These are phyloP conservation scores for Exophiala lecanii-corni DNA, from an alignment of 2,329 filamentous ascomycete species.

Conservation along the genomic window DNA sequence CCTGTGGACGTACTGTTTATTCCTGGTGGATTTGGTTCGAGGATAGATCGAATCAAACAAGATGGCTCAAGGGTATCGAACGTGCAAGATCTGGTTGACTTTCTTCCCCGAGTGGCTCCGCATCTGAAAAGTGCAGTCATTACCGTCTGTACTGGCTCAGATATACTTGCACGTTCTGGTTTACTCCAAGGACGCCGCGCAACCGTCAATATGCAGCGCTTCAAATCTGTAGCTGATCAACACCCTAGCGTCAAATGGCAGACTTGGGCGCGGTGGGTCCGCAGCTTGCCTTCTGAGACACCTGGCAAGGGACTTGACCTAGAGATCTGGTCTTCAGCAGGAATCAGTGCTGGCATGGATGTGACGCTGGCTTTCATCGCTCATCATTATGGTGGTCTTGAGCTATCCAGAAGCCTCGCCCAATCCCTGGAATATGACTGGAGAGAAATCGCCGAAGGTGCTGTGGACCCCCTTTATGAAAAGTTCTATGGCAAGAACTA, in stretches of 20 bases:
- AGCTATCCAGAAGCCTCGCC: slow-evolving; percentile 45
- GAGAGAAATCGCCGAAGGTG: slow-evolving; percentile 38
- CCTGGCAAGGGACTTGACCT: slow-evolving; percentile 3
- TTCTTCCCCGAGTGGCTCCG: slow-evolving; percentile 12
- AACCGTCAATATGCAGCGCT: slow-evolving; percentile 63
- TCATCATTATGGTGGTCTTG: slow-evolving; percentile 50
- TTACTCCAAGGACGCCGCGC: slow-evolving; percentile 57
- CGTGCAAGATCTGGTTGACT: slow-evolving; percentile 18
- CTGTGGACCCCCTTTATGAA: slow-evolving; percentile 20
- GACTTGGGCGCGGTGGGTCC: slow-evolving; percentile 57
- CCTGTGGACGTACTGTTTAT: slow-evolving; percentile 57
- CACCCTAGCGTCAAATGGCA: slow-evolving; percentile 57
- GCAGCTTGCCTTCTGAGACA: slow-evolving; percentile 19
- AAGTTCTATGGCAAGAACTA: slow-evolving; percentile 11
- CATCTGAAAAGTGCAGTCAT: slow-evolving; percentile 35
- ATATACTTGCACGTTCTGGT: slow-evolving; percentile 55
- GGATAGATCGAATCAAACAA: slow-evolving; percentile 23
- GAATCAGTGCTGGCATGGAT: slow-evolving; percentile 61
- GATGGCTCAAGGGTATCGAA: slow-evolving; percentile 17
- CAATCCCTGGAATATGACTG: slow-evolving; percentile 56
- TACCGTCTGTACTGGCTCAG: slow-evolving; percentile 63
- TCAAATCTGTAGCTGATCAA: slow-evolving; percentile 44
- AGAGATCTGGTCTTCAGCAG: slow-evolving; percentile 59
- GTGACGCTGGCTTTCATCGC: slow-evolving; percentile 54
- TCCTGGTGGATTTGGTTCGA: slow-evolving; percentile 56